Percentiles rank a stretch among this genome's conserved stretches.
Conservation (phyloP, 2,329 filamentous ascomycete genomes). For the Ophiostoma sp. region DNA sequence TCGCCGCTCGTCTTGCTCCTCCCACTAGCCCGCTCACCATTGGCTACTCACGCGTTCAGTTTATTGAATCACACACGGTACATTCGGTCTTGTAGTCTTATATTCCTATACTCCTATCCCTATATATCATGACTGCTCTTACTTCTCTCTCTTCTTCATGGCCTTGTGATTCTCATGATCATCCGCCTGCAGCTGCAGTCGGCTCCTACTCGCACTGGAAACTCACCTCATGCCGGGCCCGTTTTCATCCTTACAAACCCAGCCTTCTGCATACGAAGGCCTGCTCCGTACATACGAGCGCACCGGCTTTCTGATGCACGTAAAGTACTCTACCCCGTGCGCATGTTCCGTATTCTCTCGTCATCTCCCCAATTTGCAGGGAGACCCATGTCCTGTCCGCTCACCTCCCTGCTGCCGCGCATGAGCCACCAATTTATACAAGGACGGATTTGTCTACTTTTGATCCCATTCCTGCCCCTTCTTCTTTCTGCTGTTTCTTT, state of each 20-base stretch:
- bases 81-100: too few relatives aligned
- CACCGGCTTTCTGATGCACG: not conserved
- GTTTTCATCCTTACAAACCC: not conserved
- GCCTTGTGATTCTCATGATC: not conserved
- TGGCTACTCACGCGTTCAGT: too few relatives aligned
- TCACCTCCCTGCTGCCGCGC: conserved; percentile 1
- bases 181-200: not conserved
- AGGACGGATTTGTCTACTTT: conserved; percentile 1
- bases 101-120: too few relatives aligned
- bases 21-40: too few relatives aligned
- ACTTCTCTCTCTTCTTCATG: too few relatives aligned
- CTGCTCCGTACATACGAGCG: not conserved
- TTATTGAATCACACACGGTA: too few relatives aligned
- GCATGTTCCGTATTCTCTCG: not conserved
- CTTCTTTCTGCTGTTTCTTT: not conserved
- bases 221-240: not conserved
- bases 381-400: conserved; percentile 6
- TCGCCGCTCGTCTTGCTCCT: too few relatives aligned
- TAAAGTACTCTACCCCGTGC: not conserved
- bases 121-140: too few relatives aligned
- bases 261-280: not conserved
- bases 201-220: not conserved
- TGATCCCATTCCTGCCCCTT: not conserved
- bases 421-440: conserved; percentile 17
- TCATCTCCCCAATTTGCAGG: conserved; percentile 4